phyloP scores from a whole-genome alignment of 2,329 filamentous ascomycete genomes.

The Coleophoma cylindrospora region DNA sequence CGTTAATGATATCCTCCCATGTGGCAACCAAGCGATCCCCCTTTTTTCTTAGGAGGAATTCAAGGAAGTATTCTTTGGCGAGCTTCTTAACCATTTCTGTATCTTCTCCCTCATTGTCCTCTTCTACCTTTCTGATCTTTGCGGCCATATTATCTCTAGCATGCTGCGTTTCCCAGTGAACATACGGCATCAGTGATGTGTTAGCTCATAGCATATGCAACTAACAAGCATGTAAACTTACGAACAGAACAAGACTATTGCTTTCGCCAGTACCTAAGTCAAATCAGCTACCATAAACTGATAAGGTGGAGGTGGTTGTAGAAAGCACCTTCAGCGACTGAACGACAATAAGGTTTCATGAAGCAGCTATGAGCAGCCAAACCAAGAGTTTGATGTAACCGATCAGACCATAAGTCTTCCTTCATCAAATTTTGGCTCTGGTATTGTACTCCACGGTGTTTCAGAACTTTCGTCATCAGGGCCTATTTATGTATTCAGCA shows the following conservation, averaged over 20 bases:
- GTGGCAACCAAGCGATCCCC: too few relatives aligned
- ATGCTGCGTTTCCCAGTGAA: constrained; percentile 23
- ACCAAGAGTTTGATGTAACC: background rate
- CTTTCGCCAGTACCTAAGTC: too few relatives aligned
- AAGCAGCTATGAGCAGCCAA: background rate
- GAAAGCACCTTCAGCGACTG: background rate
- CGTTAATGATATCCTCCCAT: too few relatives aligned
- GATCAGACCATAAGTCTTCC: background rate
- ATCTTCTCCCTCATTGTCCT: background rate
- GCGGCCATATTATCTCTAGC: background rate
- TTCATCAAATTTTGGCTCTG: background rate
- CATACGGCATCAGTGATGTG: constrained; percentile 15
- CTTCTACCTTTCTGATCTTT: constrained; percentile 10
- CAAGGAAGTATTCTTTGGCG: background rate
- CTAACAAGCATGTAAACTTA: background rate
- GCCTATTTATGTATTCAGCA: too few relatives aligned
- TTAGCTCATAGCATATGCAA: background rate
- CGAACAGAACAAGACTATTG: background rate
- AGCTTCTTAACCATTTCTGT: background rate
- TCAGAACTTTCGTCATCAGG: too few relatives aligned
- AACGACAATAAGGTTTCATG: background rate
- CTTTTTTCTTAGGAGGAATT: constrained; percentile 13
- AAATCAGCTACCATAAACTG: background rate
- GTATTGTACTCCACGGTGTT: background rate
- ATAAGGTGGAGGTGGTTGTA: background rate